These are phyloP conservation scores for Fusarium nematophilum DNA, from an alignment of 2,329 filamentous ascomycete genomes.

Conservation along the genomic window DNA sequence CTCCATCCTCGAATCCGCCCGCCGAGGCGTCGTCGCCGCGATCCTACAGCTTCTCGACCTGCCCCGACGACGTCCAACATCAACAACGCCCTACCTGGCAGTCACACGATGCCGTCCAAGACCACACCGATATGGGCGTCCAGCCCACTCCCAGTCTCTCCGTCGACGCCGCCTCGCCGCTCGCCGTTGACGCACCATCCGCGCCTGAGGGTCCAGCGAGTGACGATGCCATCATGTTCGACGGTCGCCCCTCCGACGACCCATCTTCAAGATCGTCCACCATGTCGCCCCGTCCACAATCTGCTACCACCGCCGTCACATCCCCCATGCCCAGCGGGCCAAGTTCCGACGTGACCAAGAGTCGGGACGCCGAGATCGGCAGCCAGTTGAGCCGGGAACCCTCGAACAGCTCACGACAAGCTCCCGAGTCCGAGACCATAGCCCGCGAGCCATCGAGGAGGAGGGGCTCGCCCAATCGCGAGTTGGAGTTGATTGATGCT, in stretches of 20 bases:
- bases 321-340: slow-evolving; percentile 48
- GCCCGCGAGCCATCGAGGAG: slow-evolving; percentile 23
- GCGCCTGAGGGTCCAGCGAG: slow-evolving; percentile 32
- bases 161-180: slow-evolving; percentile 37
- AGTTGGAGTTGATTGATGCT: slow-evolving; percentile 38
- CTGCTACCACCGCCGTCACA: slow-evolving; percentile 48
- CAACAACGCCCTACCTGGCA: slow-evolving; percentile 42
- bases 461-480: slow-evolving; percentile 31
- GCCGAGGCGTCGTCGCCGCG: slow-evolving; percentile 52
- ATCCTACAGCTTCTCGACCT: slow-evolving; percentile 55
- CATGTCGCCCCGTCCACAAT: slow-evolving; percentile 57
- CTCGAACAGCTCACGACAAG: slow-evolving; percentile 32
- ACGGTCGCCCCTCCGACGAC: slow-evolving; percentile 42
- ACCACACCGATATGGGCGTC: slow-evolving; percentile 32
- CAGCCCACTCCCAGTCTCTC: slow-evolving; percentile 33
- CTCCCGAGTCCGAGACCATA: slow-evolving; percentile 31
- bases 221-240: slow-evolving; percentile 42
- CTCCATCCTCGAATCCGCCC: slow-evolving; percentile 57
- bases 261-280: slow-evolving; percentile 55
- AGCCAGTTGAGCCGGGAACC: slow-evolving; percentile 38
- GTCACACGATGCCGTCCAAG: slow-evolving; percentile 35
- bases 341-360: slow-evolving; percentile 51
- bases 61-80: slow-evolving; percentile 55
- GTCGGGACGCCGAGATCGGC: slow-evolving; percentile 41
- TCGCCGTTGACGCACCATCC: slow-evolving; percentile 32